These are phyloP conservation scores for Aspergillus hortae DNA, from an alignment of 2,329 filamentous ascomycete species.

Conservation along the genomic window DNA sequence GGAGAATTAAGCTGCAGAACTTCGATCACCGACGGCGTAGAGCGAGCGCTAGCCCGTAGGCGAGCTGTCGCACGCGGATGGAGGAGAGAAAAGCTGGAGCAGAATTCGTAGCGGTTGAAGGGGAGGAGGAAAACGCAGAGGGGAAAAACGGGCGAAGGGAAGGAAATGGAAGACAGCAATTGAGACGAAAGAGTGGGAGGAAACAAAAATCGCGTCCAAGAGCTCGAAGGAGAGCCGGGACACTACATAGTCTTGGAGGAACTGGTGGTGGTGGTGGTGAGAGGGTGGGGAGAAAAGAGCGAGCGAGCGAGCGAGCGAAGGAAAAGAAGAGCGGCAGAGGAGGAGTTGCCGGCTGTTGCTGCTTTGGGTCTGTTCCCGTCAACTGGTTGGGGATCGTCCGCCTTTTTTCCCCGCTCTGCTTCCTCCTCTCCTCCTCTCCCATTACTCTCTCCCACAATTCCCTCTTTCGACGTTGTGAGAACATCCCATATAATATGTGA, in stretches of 20 bases:
- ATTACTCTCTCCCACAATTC: slow-evolving; percentile 1
- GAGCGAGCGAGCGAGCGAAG: slow-evolving; percentile 29
- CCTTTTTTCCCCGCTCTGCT: slow-evolving; percentile 1
- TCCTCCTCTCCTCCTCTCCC: neutral
- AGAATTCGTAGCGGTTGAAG: slow-evolving; percentile 10
- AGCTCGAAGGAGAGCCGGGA: slow-evolving; percentile 32
- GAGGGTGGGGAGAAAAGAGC: slow-evolving; percentile 29
- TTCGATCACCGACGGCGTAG: slow-evolving; percentile 2
- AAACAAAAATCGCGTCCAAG: slow-evolving; percentile 24
- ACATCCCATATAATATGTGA: neutral
- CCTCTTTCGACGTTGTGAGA: neutral
- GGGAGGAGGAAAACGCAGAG: slow-evolving; percentile 8
- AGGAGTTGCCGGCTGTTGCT: slow-evolving; percentile 5
- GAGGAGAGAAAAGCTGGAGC: slow-evolving; percentile 10
- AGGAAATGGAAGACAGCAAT: slow-evolving; percentile 20
- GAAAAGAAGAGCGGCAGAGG: slow-evolving; percentile 23
- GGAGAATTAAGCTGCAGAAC: slow-evolving; percentile 4
- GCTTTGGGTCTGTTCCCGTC: neutral
- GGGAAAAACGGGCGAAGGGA: slow-evolving; percentile 1
- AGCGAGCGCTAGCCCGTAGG: slow-evolving; percentile 16
- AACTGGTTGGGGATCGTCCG: neutral
- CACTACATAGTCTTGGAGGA: slow-evolving; percentile 36
- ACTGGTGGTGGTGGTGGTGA: slow-evolving; percentile 30
- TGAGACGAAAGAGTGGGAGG: slow-evolving; percentile 15
- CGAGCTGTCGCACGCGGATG: slow-evolving; percentile 24